Percentiles rank a stretch among this genome's conserved stretches.
Evolutionary conservation across 805 yeast genomes (phyloP).

Genomic region (Yarrowia keelungensis): DNA sequence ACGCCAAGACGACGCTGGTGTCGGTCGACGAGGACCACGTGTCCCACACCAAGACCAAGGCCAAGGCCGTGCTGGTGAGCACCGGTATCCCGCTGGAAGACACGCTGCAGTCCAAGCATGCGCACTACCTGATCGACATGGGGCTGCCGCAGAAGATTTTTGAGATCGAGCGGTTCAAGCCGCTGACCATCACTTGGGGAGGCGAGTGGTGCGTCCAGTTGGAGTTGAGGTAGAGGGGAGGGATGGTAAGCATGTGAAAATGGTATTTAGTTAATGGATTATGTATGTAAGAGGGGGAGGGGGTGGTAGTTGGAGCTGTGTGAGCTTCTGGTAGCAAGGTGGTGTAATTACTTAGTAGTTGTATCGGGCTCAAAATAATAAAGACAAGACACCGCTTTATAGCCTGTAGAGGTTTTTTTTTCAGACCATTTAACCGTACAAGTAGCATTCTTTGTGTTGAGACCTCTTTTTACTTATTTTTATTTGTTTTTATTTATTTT

Average conservation of each 20-base stretch:
- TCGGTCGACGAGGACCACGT: constrained; percentile 9
- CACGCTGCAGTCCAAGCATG: constrained; percentile 56
- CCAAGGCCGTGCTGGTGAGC: constrained; percentile 22
- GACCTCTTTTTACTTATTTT: too few relatives aligned
- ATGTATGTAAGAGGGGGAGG: not conserved
- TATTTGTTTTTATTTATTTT: too few relatives aligned
- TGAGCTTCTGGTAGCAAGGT: too few relatives aligned
- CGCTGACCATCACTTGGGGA: constrained; percentile 46
- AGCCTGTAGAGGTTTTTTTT: too few relatives aligned
- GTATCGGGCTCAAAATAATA: too few relatives aligned
- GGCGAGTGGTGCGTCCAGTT: constrained; percentile 34
- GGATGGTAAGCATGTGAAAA: not conserved
- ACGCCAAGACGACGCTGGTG: constrained; percentile 20
- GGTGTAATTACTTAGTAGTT: too few relatives aligned
- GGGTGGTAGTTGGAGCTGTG: too few relatives aligned
- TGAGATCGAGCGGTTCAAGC: constrained; percentile 52
- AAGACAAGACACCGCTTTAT: too few relatives aligned
- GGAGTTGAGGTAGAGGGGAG: not conserved
- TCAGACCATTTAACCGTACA: too few relatives aligned
- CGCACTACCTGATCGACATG: constrained; percentile 69
- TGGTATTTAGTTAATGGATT: not conserved
- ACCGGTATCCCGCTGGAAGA: constrained; percentile 46
- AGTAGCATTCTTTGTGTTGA: too few relatives aligned
- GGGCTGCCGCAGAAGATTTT: constrained; percentile 71
- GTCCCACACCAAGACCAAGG: constrained; percentile 14